Evolutionary conservation across 176 grass and related monocot genomes (phyloP).

Genomic region (Bolboschoenus planiculmis): DNA sequence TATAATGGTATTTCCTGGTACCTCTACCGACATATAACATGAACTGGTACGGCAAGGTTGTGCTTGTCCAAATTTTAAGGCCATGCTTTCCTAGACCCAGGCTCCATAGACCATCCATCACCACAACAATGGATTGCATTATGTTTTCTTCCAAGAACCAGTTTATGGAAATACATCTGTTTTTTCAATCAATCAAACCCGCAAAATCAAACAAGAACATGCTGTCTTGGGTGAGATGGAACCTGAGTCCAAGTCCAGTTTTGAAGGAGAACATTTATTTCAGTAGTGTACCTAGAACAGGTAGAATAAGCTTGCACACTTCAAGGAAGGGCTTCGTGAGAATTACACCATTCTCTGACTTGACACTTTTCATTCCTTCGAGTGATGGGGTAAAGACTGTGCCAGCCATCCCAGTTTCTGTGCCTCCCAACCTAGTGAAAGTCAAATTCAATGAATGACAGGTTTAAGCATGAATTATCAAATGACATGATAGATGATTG

Average conservation of each 20-base stretch:
- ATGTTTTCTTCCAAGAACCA: not conserved
- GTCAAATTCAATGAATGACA: not conserved
- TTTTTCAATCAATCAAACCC: not conserved
- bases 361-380: slow-evolving; percentile 66
- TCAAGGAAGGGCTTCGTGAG: slow-evolving; percentile 71
- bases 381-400: slow-evolving; percentile 70
- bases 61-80: not conserved
- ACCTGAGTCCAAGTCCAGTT: not conserved
- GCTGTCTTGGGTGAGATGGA: not conserved
- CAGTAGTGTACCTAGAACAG: slow-evolving; percentile 52
- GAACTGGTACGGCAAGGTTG: not conserved
- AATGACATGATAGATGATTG: not conserved
- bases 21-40: not conserved
- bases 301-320: slow-evolving; percentile 85
- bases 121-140: not conserved
- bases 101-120: not conserved
- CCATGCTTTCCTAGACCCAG: not conserved
- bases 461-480: not conserved
- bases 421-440: slow-evolving; percentile 16
- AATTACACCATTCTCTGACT: slow-evolving; percentile 49
- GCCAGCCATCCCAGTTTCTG: slow-evolving; percentile 38
- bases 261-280: not conserved
- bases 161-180: not conserved
- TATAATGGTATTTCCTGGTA: not conserved
- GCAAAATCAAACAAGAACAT: not conserved